Percentiles rank a stretch among this genome's conserved stretches.
Evolutionary conservation across 345 rosid genomes (phyloP).

Genomic region (Schrenkiella parvula): DNA sequence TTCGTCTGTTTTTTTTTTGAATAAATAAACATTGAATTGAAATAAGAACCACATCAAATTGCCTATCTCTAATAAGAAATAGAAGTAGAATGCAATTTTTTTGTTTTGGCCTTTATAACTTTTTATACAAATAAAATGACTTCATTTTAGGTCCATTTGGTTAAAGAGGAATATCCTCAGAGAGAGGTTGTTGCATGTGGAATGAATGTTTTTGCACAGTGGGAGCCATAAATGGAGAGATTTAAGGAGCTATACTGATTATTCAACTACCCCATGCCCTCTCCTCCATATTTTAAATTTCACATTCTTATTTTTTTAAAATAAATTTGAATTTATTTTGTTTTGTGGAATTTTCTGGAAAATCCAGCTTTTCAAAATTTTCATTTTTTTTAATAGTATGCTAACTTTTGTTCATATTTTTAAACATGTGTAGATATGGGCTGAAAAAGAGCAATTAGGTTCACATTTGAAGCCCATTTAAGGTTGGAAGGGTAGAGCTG

Average conservation of each 20-base stretch:
- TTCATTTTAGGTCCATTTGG: not conserved
- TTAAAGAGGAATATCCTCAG: slow-evolving; percentile 6
- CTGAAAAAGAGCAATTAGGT: not conserved
- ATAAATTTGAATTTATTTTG: not conserved
- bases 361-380: not conserved
- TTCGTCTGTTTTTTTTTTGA: not conserved
- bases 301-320: not conserved
- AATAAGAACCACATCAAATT: not conserved
- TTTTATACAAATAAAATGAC: not conserved
- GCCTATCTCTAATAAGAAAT: not conserved
- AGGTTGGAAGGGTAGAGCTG: not conserved
- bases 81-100: not conserved
- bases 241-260: slow-evolving; percentile 27
- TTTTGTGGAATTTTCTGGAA: not conserved
- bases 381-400: not conserved
- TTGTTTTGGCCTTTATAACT: not conserved
- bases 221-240: slow-evolving; percentile 36
- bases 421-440: not conserved
- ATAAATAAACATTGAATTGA: not conserved
- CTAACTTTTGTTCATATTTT: not conserved
- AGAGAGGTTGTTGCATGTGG: slow-evolving; percentile 27
- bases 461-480: not conserved
- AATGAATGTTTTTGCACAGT: slow-evolving; percentile 32
- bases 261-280: slow-evolving; percentile 22
- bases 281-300: not conserved